phyloP scores from a whole-genome alignment of 2,329 filamentous ascomycete genomes.

The Metarhizium robertsii region DNA sequence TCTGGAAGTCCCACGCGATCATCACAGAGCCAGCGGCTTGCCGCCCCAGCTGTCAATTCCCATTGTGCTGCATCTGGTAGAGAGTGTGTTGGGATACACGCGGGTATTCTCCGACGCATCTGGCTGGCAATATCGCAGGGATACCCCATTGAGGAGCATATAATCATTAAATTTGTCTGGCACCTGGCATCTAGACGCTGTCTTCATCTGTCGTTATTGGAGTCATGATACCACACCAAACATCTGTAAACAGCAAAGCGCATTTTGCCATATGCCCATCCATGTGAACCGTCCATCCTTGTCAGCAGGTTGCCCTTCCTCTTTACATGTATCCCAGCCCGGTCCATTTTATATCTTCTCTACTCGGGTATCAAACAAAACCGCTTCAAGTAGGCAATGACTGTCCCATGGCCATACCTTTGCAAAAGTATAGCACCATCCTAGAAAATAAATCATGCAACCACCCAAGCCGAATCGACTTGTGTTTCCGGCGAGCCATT shows the following conservation, averaged over 20 bases:
- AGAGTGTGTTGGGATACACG: too few relatives aligned
- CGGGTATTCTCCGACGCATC: too few relatives aligned
- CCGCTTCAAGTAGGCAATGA: neutral
- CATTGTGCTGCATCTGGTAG: constrained; percentile 11
- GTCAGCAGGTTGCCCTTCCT: neutral
- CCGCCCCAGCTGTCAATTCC: constrained; percentile 29
- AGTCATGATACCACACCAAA: neutral
- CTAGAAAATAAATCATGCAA: neutral
- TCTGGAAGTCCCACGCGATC: constrained; percentile 22
- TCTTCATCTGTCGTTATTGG: neutral
- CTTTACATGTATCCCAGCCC: neutral
- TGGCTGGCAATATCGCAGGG: too few relatives aligned
- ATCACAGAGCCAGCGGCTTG: constrained; percentile 14
- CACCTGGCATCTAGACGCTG: too few relatives aligned
- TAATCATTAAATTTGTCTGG: constrained; percentile 16
- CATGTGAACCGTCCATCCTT: neutral
- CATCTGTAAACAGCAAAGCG: neutral
- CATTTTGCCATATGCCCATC: neutral
- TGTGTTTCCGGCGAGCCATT: neutral
- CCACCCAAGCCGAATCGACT: neutral
- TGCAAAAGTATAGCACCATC: too few relatives aligned
- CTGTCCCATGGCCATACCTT: neutral
- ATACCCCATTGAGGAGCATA: constrained; percentile 10
- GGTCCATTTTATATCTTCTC: neutral
- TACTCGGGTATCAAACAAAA: neutral